A percentile compares a stretch with the other conserved stretches of the same genome.
Conservation (phyloP, 371 early-diverging fungal species). For the Rhizopus arrhizus region DNA sequence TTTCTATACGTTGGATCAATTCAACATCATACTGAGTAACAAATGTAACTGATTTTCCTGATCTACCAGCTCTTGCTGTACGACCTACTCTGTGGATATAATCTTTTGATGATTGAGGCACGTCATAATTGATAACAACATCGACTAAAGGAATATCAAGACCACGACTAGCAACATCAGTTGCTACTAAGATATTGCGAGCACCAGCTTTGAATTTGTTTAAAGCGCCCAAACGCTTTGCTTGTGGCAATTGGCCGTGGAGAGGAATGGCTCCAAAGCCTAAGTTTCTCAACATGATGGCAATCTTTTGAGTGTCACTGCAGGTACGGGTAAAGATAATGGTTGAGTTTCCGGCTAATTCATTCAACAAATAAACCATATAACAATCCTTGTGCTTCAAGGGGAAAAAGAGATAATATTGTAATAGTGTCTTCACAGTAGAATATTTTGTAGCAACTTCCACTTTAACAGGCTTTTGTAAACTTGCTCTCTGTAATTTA, state of each 20-base stretch:
- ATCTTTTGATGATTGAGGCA: conserved; percentile 91
- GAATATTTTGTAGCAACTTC: conserved; percentile 92
- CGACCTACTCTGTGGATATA: conserved; percentile 98
- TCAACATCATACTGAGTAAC: conserved; percentile 98
- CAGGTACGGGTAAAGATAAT: conserved; percentile 93
- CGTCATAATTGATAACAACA: conserved; percentile 95
- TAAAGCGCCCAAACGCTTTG: conserved; percentile 88
- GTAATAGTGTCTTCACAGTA: conserved; percentile 88
- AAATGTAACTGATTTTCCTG: conserved; percentile 93
- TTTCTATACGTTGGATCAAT: conserved; percentile 90
- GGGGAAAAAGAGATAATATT: conserved; percentile 96
- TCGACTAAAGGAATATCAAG: conserved; percentile 97
- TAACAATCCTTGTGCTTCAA: conserved; percentile 94
- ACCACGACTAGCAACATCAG: conserved; percentile 96
- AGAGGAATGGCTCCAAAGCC: conserved; percentile 93
- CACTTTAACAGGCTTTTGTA: conserved; percentile 89
- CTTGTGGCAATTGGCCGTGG: conserved; percentile 93
- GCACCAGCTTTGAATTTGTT: conserved; percentile 90
- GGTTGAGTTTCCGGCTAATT: conserved; percentile 86
- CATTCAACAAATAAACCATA: conserved; percentile 89
- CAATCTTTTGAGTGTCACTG: conserved; percentile 81
- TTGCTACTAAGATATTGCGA: conserved; percentile 90
- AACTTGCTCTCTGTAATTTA: conserved; percentile 92
- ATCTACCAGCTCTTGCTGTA: conserved; percentile 94
- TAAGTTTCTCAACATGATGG: conserved; percentile 83